These are phyloP conservation scores for Aureobasidium sp. DNA, from an alignment of 2,329 filamentous ascomycete genomes.

Conservation along the genomic window DNA sequence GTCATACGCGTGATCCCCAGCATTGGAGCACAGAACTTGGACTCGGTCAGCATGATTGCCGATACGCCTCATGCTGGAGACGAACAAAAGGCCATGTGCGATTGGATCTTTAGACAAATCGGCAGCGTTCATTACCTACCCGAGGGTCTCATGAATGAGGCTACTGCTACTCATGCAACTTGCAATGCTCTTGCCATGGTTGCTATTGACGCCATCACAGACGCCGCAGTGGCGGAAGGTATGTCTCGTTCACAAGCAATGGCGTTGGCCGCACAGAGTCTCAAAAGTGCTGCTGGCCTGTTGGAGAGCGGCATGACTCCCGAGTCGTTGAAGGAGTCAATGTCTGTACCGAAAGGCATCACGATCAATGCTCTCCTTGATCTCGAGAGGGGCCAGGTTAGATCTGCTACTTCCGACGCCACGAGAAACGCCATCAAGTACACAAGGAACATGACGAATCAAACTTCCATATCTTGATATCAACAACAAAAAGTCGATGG, in stretches of 20 bases:
- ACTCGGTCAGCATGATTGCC: conserved; percentile 22
- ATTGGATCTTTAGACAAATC: conserved; percentile 18
- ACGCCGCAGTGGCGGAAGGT: conserved; percentile 23
- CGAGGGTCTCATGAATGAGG: conserved; percentile 22
- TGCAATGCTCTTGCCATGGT: conserved; percentile 24
- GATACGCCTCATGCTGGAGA: conserved; percentile 14
- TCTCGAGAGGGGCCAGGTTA: conserved; percentile 17
- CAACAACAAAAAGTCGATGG: no score
- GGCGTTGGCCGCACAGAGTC: conserved; percentile 19
- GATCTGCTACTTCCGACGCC: conserved; percentile 17
- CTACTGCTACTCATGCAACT: conserved; percentile 23
- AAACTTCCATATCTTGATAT: not conserved
- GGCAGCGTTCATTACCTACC: conserved; percentile 20
- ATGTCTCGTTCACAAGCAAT: conserved; percentile 21
- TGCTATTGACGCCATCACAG: conserved; percentile 22
- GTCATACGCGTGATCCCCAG: conserved; percentile 22
- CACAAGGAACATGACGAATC: conserved; percentile 18
- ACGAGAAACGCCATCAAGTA: conserved; percentile 18
- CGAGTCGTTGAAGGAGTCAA: conserved; percentile 23
- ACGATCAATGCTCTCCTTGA: conserved; percentile 22
- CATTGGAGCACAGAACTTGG: conserved; percentile 19
- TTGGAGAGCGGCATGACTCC: conserved; percentile 22
- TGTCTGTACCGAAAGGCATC: conserved; percentile 24
- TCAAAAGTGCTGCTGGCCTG: conserved; percentile 21
- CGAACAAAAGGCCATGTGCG: not conserved